Percentiles rank a stretch among this genome's conserved stretches.
phyloP scores from a whole-genome alignment of 2,329 filamentous ascomycete genomes.

The Ceratocystis smalleyi region DNA sequence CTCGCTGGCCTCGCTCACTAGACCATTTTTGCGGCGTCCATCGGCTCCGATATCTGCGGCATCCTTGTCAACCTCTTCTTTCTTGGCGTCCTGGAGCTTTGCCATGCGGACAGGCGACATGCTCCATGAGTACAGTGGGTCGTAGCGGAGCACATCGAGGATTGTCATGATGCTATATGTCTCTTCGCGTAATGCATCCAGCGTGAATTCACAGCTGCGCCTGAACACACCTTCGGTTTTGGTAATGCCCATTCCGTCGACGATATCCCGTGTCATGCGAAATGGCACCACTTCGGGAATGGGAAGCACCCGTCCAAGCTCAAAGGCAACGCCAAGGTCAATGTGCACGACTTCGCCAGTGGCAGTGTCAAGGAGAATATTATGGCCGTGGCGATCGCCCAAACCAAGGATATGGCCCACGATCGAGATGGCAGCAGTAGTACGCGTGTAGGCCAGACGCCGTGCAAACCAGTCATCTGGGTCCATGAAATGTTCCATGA shows the following conservation, averaged over 20 bases:
- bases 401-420: slow-evolving; percentile 84
- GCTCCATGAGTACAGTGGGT: slow-evolving; percentile 92
- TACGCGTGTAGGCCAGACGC: slow-evolving; percentile 79
- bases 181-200: slow-evolving; percentile 88
- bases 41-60: slow-evolving; percentile 14
- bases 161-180: slow-evolving; percentile 97
- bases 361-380: slow-evolving; percentile 80
- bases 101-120: slow-evolving; percentile 55
- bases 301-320: slow-evolving; percentile 85
- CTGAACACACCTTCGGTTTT: slow-evolving; percentile 93
- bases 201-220: slow-evolving; percentile 93
- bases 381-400: slow-evolving; percentile 89
- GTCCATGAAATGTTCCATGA: slow-evolving; percentile 84
- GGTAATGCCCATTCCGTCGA: slow-evolving; percentile 93
- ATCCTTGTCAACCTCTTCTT: slow-evolving; percentile 23
- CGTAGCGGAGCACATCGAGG: slow-evolving; percentile 91
- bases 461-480: slow-evolving; percentile 93
- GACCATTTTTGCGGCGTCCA: slow-evolving; percentile 11
- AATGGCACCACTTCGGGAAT: slow-evolving; percentile 95
- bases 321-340: slow-evolving; percentile 91
- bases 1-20: slow-evolving; percentile 46
- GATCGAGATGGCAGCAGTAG: slow-evolving; percentile 88
- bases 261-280: slow-evolving; percentile 79
- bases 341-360: slow-evolving; percentile 94
- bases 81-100: slow-evolving; percentile 39